A percentile compares a stretch with the other conserved stretches of the same genome.
phyloP scores from a whole-genome alignment of 2,329 filamentous ascomycete species.

The Pseudocercospora fuligena region DNA sequence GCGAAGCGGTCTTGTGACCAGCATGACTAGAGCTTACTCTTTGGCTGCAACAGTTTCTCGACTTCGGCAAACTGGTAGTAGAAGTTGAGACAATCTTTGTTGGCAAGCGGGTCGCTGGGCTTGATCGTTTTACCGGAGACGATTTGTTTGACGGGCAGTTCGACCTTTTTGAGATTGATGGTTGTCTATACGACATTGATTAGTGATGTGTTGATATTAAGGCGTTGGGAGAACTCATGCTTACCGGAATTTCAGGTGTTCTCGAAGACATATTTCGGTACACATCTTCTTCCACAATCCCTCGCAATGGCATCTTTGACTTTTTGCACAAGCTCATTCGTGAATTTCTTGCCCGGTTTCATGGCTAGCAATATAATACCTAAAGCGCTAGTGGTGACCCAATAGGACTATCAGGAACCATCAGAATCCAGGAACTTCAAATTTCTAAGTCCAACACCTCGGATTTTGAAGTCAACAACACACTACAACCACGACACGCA shows the following conservation, averaged over 20 bases:
- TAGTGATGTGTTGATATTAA: background rate
- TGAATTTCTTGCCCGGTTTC: conserved; percentile 62
- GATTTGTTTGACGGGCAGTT: conserved; percentile 83
- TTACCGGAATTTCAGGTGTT: conserved; percentile 80
- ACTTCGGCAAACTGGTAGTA: conserved; percentile 80
- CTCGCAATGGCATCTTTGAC: conserved; percentile 69
- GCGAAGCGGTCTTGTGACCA: background rate
- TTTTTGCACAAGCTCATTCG: conserved; percentile 57
- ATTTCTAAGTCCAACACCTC: too few species aligned
- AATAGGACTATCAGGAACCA: too few species aligned
- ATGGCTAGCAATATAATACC: too few species aligned
- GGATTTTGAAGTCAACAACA: too few species aligned
- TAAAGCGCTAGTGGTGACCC: too few species aligned
- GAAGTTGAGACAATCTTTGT: conserved; percentile 75
- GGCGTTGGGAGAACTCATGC: conserved; percentile 41
- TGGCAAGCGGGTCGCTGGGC: conserved; percentile 75
- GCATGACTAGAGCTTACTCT: conserved; percentile 53
- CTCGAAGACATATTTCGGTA: conserved; percentile 79
- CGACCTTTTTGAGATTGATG: conserved; percentile 84
- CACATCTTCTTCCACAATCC: conserved; percentile 73
- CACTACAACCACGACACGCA: too few species aligned
- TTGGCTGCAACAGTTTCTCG: conserved; percentile 60
- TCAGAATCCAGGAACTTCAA: too few species aligned
- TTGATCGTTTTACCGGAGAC: conserved; percentile 75
- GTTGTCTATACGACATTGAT: conserved; percentile 62